Conservation (phyloP, 257 asterid genomes). For the Lithospermum erythrorhizon region DNA sequence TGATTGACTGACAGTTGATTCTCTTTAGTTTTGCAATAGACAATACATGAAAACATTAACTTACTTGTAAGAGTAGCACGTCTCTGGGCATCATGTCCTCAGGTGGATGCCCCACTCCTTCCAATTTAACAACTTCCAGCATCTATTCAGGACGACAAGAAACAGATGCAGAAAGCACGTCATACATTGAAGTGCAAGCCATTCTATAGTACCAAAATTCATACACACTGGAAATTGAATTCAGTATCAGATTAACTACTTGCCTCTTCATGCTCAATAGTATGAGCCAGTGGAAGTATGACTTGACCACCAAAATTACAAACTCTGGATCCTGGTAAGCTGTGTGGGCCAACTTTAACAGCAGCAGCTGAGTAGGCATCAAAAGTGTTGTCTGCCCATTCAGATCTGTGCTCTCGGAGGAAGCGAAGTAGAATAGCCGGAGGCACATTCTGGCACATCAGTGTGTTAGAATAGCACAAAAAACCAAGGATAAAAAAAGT, state of each 20-base stretch:
- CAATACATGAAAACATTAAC: constrained; percentile 4
- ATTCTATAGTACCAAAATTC: background rate
- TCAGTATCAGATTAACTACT: constrained; percentile 12
- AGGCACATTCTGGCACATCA: constrained; percentile 54
- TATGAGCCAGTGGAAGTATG: constrained; percentile 77
- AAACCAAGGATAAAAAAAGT: too few species aligned
- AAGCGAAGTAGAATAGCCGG: constrained; percentile 80
- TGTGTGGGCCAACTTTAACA: constrained; percentile 54
- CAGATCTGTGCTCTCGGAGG: constrained; percentile 82
- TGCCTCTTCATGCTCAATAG: constrained; percentile 91
- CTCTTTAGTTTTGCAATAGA: too few species aligned
- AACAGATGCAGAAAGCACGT: constrained; percentile 2
- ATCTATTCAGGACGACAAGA: constrained; percentile 30
- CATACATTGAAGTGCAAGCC: background rate
- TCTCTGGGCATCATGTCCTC: constrained; percentile 77
- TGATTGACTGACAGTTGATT: too few species aligned
- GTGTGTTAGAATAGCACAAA: background rate
- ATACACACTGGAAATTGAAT: background rate
- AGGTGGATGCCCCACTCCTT: constrained; percentile 54
- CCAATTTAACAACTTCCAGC: constrained; percentile 83
- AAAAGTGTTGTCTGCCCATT: constrained; percentile 81
- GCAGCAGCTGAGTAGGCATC: constrained; percentile 82
- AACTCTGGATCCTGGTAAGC: constrained; percentile 45
- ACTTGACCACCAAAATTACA: constrained; percentile 71
- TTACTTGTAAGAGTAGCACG: constrained; percentile 71